Conservation (phyloP, 1,139 yeast species). For the Geotrichum carabidarum region DNA sequence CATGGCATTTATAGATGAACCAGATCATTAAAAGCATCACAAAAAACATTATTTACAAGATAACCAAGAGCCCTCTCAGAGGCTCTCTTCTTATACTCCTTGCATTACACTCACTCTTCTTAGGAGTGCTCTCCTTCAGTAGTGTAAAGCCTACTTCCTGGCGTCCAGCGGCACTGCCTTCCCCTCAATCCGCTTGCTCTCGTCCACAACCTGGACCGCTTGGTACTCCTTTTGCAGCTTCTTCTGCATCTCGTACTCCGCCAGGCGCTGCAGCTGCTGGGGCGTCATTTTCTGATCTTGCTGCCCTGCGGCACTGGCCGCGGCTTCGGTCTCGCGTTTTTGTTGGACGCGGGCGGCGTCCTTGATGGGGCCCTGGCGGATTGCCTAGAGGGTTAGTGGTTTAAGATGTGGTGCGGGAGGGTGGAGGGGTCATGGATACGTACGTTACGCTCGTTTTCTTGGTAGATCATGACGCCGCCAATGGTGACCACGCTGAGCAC, state of each 20-base stretch:
- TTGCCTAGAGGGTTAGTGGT: conserved; percentile 36
- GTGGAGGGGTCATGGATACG: conserved; percentile 22
- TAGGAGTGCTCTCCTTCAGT: not conserved
- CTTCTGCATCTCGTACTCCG: conserved; percentile 73
- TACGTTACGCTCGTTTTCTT: conserved; percentile 55
- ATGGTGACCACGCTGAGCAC: conserved; percentile 55
- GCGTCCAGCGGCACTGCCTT: conserved; percentile 12
- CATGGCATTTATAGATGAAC: not conserved
- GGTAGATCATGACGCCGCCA: conserved; percentile 63
- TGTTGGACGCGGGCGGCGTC: conserved; percentile 61
- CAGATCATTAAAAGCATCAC: not conserved
- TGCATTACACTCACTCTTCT: not conserved
- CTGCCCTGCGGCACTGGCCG: conserved; percentile 37
- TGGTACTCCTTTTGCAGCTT: conserved; percentile 60
- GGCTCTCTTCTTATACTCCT: too few species aligned
- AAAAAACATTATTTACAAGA: not conserved
- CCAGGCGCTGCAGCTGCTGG: conserved; percentile 52
- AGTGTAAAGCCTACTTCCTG: not conserved
- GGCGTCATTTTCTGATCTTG: conserved; percentile 30
- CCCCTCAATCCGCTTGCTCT: conserved; percentile 11
- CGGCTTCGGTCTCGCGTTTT: conserved; percentile 40
- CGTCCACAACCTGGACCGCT: conserved; percentile 56
- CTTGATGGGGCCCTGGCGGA: conserved; percentile 74
- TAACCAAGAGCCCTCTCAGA: not conserved
- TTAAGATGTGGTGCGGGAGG: conserved; percentile 2